Conservation (phyloP, 2,329 filamentous ascomycete species). For the Colletotrichum horii region DNA sequence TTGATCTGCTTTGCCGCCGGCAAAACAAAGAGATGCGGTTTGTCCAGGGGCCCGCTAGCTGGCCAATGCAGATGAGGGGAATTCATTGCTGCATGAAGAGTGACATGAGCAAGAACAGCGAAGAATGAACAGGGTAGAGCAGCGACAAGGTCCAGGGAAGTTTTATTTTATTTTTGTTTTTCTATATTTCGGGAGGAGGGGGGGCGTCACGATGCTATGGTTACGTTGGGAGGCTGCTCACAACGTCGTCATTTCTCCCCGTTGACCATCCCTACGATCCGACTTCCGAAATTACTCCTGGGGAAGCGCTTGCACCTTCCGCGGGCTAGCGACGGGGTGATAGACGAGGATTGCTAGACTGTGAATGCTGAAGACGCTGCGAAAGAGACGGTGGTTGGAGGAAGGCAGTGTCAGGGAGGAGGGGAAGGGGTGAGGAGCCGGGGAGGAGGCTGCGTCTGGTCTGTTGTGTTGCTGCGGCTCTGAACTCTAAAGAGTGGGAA, state of each 20-base stretch:
- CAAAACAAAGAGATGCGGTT: not conserved
- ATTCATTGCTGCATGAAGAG: constrained; percentile 2
- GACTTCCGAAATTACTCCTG: constrained; percentile 16
- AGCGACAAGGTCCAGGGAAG: not conserved
- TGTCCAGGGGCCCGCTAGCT: not conserved
- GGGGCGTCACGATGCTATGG: not conserved
- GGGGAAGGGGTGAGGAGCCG: not conserved
- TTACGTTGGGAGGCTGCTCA: not conserved
- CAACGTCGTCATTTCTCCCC: constrained; percentile 4
- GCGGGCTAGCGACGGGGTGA: not conserved
- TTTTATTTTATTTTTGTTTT: not conserved
- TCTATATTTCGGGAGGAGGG: not conserved
- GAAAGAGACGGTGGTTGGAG: not conserved
- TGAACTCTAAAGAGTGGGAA: constrained; percentile 19
- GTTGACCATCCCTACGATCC: constrained; percentile 1
- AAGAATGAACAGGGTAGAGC: not conserved
- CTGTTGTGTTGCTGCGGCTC: not conserved
- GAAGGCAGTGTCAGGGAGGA: not conserved
- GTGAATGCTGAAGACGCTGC: not conserved
- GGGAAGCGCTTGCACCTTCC: constrained; percentile 17
- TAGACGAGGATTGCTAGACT: not conserved
- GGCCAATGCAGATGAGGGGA: not conserved
- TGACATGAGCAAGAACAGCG: not conserved
- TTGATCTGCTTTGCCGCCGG: not conserved
- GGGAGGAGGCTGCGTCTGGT: not conserved